Evolutionary conservation across 768 basidiomycete genomes (phyloP).

Genomic region (Leccinum truebloodii): DNA sequence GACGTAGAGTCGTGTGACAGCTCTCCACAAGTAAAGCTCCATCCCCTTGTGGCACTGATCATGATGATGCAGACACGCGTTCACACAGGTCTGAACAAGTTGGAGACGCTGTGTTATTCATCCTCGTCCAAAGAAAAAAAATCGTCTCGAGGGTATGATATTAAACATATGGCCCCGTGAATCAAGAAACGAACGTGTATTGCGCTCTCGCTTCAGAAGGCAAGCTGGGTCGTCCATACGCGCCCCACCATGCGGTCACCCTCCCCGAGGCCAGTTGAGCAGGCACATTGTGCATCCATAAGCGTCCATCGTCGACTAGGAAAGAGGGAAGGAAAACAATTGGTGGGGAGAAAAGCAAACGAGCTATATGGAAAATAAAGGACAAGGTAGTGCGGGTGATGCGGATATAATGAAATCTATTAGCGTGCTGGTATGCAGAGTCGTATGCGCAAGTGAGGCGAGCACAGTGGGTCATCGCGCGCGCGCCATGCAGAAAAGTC

Average conservation of each 20-base stretch:
- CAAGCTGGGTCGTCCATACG: neutral
- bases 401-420: constrained; percentile 17
- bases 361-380: constrained; percentile 7
- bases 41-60: too few relatives aligned
- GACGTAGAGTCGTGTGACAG: too few relatives aligned
- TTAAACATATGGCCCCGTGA: constrained; percentile 11
- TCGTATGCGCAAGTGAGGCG: constrained; percentile 9
- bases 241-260: constrained; percentile 4
- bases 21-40: too few relatives aligned
- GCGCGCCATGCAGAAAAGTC: neutral
- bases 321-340: constrained; percentile 4
- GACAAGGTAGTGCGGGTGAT: constrained; percentile 7
- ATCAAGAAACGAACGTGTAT: constrained; percentile 21
- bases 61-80: neutral
- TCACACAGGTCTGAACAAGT: neutral
- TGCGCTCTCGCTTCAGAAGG: constrained; percentile 10
- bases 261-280: constrained; percentile 16
- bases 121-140: neutral
- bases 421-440: constrained; percentile 24
- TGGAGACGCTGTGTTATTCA: neutral
- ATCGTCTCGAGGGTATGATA: constrained; percentile 10
- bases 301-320: constrained; percentile 23
- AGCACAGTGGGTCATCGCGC: constrained; percentile 5
- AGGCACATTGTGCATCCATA: constrained; percentile 24
- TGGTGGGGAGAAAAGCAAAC: neutral